Percentiles rank a stretch among this genome's conserved stretches.
These are phyloP conservation scores for Radiomyces spectabilis DNA, from an alignment of 192 early-diverging fungal genomes.

Conservation along the genomic window DNA sequence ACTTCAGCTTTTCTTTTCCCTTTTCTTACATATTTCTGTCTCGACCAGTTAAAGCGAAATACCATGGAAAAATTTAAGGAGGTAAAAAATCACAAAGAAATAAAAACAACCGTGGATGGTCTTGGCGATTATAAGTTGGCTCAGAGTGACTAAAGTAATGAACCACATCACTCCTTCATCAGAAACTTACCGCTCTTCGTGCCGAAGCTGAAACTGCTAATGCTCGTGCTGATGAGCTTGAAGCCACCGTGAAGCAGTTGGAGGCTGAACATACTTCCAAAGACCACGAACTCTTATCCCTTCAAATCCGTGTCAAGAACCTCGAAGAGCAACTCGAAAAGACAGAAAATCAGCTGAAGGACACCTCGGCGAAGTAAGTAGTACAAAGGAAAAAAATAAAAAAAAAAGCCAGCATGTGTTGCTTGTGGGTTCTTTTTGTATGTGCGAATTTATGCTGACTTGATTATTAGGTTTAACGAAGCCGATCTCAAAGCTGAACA, in stretches of 20 bases:
- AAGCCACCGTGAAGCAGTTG: constrained; percentile 54
- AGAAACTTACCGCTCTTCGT: constrained; percentile 61
- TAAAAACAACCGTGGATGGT: not conserved
- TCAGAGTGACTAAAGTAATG: not conserved
- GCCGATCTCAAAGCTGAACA: constrained; percentile 79
- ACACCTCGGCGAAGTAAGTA: constrained; percentile 58
- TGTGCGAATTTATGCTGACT: constrained; percentile 2
- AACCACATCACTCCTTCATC: not conserved
- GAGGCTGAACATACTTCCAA: constrained; percentile 53
- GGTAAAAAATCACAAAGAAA: constrained; percentile 24
- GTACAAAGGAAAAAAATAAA: not conserved
- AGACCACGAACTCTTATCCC: constrained; percentile 66
- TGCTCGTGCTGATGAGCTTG: constrained; percentile 55
- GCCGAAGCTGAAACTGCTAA: constrained; percentile 56
- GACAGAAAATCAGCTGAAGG: constrained; percentile 42
- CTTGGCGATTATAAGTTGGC: not conserved
- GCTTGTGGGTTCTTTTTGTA: not conserved
- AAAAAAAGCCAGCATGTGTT: not conserved
- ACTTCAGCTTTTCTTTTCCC: too few relatives aligned
- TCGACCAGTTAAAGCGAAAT: too few relatives aligned
- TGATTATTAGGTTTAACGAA: constrained; percentile 23
- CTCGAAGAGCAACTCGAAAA: constrained; percentile 27
- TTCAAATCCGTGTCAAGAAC: constrained; percentile 54
- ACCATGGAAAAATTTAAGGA: constrained; percentile 58
- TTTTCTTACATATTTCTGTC: too few relatives aligned